A percentile compares a stretch with the other conserved stretches of the same genome.
phyloP scores from a whole-genome alignment of 1,139 yeast species.

The Suhomyces chickasaworum region DNA sequence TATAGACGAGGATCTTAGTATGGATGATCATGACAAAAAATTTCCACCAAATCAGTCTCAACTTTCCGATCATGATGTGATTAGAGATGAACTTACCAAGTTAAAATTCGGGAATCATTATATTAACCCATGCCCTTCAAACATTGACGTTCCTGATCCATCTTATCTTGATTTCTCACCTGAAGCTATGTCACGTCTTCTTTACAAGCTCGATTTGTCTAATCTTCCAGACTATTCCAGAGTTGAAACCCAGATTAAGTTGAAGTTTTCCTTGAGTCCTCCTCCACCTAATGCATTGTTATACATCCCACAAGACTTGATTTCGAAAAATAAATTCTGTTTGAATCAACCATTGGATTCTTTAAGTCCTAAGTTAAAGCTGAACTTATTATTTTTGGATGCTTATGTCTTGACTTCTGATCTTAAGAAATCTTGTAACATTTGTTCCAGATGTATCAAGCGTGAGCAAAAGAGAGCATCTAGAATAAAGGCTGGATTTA shows the following conservation, averaged over 20 bases:
- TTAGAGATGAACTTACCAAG: slow-evolving; percentile 55
- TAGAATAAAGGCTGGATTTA: slow-evolving; percentile 71
- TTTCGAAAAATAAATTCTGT: slow-evolving; percentile 79
- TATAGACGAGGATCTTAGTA: not conserved
- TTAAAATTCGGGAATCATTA: slow-evolving; percentile 56
- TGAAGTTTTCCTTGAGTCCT: slow-evolving; percentile 67
- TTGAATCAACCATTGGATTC: slow-evolving; percentile 49
- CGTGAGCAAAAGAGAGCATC: slow-evolving; percentile 94
- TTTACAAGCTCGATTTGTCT: slow-evolving; percentile 58
- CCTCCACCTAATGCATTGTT: slow-evolving; percentile 70
- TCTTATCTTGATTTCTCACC: slow-evolving; percentile 43
- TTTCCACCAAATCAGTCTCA: slow-evolving; percentile 12
- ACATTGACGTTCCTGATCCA: slow-evolving; percentile 34
- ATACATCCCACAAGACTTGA: slow-evolving; percentile 82
- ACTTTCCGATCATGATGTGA: slow-evolving; percentile 44
- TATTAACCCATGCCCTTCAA: slow-evolving; percentile 42
- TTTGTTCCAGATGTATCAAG: slow-evolving; percentile 84
- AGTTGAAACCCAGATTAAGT: slow-evolving; percentile 92
- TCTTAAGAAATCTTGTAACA: slow-evolving; percentile 60
- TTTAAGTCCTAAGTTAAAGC: slow-evolving; percentile 47
- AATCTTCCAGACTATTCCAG: slow-evolving; percentile 80
- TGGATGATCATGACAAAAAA: not conserved
- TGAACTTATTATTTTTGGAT: slow-evolving; percentile 62
- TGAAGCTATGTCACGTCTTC: slow-evolving; percentile 45
- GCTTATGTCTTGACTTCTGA: slow-evolving; percentile 65